These are phyloP conservation scores for Malbranchea cinnamomea DNA, from an alignment of 2,329 filamentous ascomycete genomes.

Conservation along the genomic window DNA sequence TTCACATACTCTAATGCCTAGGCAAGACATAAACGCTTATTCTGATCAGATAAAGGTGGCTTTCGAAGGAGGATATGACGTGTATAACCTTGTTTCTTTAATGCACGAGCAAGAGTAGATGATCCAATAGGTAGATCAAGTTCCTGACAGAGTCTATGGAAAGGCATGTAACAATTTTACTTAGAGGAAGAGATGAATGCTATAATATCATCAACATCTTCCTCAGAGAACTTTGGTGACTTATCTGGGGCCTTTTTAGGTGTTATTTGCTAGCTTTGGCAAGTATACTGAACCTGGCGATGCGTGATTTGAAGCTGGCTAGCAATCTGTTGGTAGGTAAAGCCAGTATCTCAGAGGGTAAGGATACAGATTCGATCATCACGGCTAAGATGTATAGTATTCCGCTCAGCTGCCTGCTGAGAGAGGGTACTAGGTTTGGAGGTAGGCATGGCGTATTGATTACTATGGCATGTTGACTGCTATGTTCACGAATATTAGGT, in stretches of 20 bases:
- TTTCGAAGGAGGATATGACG: neutral
- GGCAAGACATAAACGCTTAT: neutral
- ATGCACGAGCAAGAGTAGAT: neutral
- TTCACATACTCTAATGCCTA: neutral
- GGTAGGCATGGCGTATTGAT: too few species aligned
- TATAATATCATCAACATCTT: too few species aligned
- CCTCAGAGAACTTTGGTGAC: too few species aligned
- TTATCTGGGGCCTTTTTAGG: too few species aligned
- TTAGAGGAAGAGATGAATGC: too few species aligned
- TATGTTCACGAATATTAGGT: too few species aligned
- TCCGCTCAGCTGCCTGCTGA: too few species aligned
- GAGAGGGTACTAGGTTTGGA: too few species aligned
- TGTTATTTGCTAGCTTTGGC: neutral
- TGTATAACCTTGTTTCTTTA: neutral
- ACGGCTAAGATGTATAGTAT: conserved; percentile 1
- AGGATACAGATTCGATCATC: neutral
- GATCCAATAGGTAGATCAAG: too few species aligned
- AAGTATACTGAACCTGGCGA: conserved; percentile 1
- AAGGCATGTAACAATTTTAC: too few species aligned
- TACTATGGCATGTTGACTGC: too few species aligned
- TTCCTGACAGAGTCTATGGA: too few species aligned
- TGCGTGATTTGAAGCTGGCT: neutral
- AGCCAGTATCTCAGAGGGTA: neutral
- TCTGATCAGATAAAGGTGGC: neutral
- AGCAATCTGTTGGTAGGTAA: neutral